Evolutionary conservation across 2,329 filamentous ascomycete genomes (phyloP).

Genomic region (Tolypocladium endophyticum): DNA sequence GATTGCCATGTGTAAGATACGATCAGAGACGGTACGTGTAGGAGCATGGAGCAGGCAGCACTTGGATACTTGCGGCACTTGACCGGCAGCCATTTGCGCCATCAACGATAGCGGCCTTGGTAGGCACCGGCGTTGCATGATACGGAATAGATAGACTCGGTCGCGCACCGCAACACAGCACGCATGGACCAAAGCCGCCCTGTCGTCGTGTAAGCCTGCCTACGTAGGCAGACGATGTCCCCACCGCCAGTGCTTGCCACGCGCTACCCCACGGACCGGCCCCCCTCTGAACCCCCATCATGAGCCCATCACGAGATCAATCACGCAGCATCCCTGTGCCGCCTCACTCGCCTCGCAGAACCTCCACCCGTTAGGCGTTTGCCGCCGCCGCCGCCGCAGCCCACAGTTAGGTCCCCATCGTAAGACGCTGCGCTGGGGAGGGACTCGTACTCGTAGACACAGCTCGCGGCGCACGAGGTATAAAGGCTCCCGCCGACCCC

Average conservation of each 20-base stretch:
- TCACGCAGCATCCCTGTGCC: background rate
- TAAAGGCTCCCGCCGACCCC: background rate
- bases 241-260: background rate
- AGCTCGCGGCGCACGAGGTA: background rate
- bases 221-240: background rate
- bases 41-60: background rate
- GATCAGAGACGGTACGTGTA: background rate
- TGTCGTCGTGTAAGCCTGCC: background rate
- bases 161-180: background rate
- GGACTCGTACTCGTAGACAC: too few species aligned
- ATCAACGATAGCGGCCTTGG: background rate
- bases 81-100: background rate
- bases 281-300: background rate
- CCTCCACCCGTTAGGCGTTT: background rate
- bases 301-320: background rate
- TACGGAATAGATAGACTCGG: background rate
- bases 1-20: background rate
- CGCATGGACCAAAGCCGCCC: background rate
- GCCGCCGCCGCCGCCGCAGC: background rate
- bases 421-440: background rate
- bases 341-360: background rate
- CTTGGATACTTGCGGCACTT: background rate
- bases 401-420: background rate
- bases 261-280: background rate
- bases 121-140: background rate